These are phyloP conservation scores for Candida caryicola DNA, from an alignment of 805 yeast genomes.

Conservation along the genomic window DNA sequence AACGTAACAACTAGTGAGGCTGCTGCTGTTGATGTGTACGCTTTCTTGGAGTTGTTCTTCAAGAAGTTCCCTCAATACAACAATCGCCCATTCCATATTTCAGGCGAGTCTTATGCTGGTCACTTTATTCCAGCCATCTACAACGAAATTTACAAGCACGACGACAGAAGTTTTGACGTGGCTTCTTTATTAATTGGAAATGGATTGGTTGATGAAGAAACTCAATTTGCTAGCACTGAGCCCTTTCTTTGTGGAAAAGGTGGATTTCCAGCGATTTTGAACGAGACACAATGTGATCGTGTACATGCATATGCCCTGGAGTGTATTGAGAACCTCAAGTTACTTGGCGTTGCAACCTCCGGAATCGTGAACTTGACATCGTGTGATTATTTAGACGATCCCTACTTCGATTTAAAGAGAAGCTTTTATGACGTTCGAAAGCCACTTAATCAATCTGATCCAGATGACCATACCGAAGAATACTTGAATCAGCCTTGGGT, in stretches of 20 bases:
- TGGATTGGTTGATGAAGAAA: slow-evolving; percentile 42
- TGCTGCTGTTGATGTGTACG: slow-evolving; percentile 18
- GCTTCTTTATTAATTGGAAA: slow-evolving; percentile 42
- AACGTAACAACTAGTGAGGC: slow-evolving; percentile 14
- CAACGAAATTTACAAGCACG: slow-evolving; percentile 18
- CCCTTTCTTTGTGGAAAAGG: slow-evolving; percentile 49
- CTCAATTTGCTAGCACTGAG: slow-evolving; percentile 36
- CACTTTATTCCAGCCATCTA: slow-evolving; percentile 22
- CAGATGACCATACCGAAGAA: slow-evolving; percentile 40
- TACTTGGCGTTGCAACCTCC: slow-evolving; percentile 6
- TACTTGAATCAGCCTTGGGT: slow-evolving; percentile 55
- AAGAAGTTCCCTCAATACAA: slow-evolving; percentile 19
- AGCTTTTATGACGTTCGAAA: slow-evolving; percentile 9
- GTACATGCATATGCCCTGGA: slow-evolving; percentile 31
- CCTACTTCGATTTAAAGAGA: slow-evolving; percentile 2
- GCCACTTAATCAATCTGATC: background rate
- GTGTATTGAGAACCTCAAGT: slow-evolving; percentile 24
- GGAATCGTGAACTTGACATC: slow-evolving; percentile 10
- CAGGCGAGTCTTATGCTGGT: slow-evolving; percentile 26
- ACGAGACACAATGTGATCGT: slow-evolving; percentile 27
- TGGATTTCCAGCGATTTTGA: slow-evolving; percentile 35
- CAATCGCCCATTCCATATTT: slow-evolving; percentile 19
- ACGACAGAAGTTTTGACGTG: slow-evolving; percentile 25
- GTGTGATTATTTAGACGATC: slow-evolving; percentile 8
- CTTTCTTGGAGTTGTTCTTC: slow-evolving; percentile 23